Evolutionary conservation across 371 early-diverging fungal species (phyloP).

Genomic region (Mucor indicus): DNA sequence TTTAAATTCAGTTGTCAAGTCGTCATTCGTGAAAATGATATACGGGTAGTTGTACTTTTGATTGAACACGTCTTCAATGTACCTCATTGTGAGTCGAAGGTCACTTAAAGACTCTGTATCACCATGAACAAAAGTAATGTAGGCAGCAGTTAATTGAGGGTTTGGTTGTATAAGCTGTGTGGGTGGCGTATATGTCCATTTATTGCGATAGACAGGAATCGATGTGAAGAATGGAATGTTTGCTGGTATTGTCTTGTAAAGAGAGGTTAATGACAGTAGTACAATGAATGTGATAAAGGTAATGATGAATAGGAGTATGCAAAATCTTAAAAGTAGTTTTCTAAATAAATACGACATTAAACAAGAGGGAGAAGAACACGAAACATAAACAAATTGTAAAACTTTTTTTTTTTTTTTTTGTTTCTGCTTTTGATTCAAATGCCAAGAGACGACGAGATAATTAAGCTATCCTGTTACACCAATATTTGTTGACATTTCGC

Average conservation of each 20-base stretch:
- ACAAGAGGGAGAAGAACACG: too few species aligned
- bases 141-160: conserved; percentile 20
- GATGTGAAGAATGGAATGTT: not conserved
- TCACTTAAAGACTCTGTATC: conserved; percentile 19
- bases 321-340: too few species aligned
- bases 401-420: too few species aligned
- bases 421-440: too few species aligned
- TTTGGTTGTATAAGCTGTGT: conserved; percentile 6
- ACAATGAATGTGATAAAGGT: too few species aligned
- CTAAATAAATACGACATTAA: too few species aligned
- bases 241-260: conserved; percentile 7
- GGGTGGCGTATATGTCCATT: conserved; percentile 16
- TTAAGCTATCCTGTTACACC: too few species aligned
- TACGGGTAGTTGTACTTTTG: conserved; percentile 27
- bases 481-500: too few species aligned
- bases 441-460: too few species aligned
- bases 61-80: conserved; percentile 36
- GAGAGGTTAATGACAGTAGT: not conserved
- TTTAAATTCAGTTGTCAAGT: conserved; percentile 30
- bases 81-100: conserved; percentile 26
- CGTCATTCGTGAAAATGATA: conserved; percentile 29
- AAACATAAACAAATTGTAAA: too few species aligned
- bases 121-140: conserved; percentile 23
- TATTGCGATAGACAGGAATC: conserved; percentile 3
- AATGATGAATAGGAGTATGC: not conserved